Evolutionary conservation across 192 early-diverging fungal genomes (phyloP), one percentile per base, ranked within the genome.

Genomic region (Rhizophagus sp.): DNA sequence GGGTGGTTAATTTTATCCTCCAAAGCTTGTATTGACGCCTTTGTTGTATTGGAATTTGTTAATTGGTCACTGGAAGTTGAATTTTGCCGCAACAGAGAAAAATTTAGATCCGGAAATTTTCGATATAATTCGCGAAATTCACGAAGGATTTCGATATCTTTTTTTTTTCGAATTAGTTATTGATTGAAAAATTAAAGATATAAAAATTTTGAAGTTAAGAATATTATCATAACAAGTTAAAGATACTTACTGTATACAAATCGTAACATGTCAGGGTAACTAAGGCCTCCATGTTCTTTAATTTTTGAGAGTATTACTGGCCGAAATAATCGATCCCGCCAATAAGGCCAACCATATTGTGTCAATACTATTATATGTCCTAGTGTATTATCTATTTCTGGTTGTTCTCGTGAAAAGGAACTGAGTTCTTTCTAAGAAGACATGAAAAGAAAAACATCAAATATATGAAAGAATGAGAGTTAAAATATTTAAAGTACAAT

Each of bases 291-390:
- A 36, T 39, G 30, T 41, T 64, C 25, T 76, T 27, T 76, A 49
- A 76, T 76, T 33, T 13, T 5, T 11, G 75, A 62, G 8, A 76
- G n/a, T n/a, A 76, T 41, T 22, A 65, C 15, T 10, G 15, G 75
- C 1, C 62, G 57, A 44, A 76, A 76, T n/a, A 76, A 8, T 39
- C 75, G 57, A 62, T 64, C 75, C 3, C 36, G 57, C 75, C 75
- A 76, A 63, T 65, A 76, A 36, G 75, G 75, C 75, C 75, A 76
- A 41, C 75, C 75, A 25, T 39, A 19, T 64, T 62, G 62, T 30
- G 39, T 39, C 22, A 76, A 44, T 17, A 62, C 62, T 36, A 76
- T 47, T 39, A 64, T 49, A 25, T 74, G 25, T 5, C 73, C 49
- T 17, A 74, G 9, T 34, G 52, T 74, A 17, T 74, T 22, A 27